Conservation (phyloP, 2,329 filamentous ascomycete species). For the Pestalotiopsis fici region DNA sequence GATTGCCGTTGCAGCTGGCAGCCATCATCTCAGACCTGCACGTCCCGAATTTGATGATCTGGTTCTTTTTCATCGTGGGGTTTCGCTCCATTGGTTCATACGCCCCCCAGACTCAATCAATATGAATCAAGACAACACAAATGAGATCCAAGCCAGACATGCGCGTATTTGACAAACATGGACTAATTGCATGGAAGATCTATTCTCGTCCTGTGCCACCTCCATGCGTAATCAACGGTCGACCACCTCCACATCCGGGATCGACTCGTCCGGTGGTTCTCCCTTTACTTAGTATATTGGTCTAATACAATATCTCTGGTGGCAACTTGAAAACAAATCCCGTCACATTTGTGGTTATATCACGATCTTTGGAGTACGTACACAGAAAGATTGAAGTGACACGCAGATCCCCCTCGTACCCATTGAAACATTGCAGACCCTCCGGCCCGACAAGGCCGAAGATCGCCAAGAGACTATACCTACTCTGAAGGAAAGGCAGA, state of each 20-base stretch:
- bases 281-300: background rate
- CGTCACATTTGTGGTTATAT: background rate
- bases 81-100: background rate
- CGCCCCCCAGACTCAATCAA: background rate
- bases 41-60: background rate
- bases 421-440: background rate
- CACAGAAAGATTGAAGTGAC: background rate
- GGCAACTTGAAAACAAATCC: background rate
- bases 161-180: background rate
- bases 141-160: background rate
- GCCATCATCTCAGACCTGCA: background rate
- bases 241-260: background rate
- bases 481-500: background rate
- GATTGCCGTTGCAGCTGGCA: background rate
- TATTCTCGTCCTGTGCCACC: background rate
- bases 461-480: background rate
- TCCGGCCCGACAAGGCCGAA: background rate
- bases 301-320: no score
- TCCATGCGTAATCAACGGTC: background rate
- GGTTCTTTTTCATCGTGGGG: no score
- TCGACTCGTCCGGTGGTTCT: background rate
- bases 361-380: background rate
- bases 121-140: background rate
- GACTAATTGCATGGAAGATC: background rate
- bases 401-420: background rate